Percentiles rank a stretch among this genome's conserved stretches.
phyloP scores from a whole-genome alignment of 2,329 filamentous ascomycete genomes.

The Thielaviopsis punctulata region DNA sequence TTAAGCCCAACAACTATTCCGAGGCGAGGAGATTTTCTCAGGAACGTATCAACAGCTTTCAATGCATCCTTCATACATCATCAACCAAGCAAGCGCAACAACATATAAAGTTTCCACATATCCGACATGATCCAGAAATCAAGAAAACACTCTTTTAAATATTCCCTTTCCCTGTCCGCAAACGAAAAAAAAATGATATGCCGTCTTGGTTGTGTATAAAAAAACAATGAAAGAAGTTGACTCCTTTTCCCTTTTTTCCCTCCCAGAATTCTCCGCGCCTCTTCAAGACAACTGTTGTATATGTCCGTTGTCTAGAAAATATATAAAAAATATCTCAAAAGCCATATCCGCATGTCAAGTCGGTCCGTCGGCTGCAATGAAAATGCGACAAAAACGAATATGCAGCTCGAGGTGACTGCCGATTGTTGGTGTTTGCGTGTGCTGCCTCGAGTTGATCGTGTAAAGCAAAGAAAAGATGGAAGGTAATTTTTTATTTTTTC shows the following conservation, averaged over 20 bases:
- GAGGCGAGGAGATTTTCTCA: neutral
- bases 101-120: neutral
- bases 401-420: neutral
- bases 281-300: neutral
- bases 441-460: neutral
- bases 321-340: neutral
- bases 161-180: slow-evolving; percentile 5
- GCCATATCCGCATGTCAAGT: neutral
- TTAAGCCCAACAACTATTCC: neutral
- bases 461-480: slow-evolving; percentile 4
- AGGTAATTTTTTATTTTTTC: slow-evolving; percentile 15
- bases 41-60: neutral
- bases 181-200: slow-evolving; percentile 7
- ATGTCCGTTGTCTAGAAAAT: neutral
- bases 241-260: slow-evolving; percentile 1
- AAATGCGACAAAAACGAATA: neutral
- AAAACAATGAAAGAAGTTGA: slow-evolving; percentile 2
- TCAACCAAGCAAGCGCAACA: neutral
- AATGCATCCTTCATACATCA: neutral
- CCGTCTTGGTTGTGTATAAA: slow-evolving; percentile 4
- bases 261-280: neutral
- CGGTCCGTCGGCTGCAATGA: neutral
- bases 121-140: slow-evolving; percentile 1
- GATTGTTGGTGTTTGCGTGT: neutral
- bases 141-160: slow-evolving; percentile 7